These are phyloP conservation scores for Trichoderma harzianum DNA, from an alignment of 2,329 filamentous ascomycete genomes.

Conservation along the genomic window DNA sequence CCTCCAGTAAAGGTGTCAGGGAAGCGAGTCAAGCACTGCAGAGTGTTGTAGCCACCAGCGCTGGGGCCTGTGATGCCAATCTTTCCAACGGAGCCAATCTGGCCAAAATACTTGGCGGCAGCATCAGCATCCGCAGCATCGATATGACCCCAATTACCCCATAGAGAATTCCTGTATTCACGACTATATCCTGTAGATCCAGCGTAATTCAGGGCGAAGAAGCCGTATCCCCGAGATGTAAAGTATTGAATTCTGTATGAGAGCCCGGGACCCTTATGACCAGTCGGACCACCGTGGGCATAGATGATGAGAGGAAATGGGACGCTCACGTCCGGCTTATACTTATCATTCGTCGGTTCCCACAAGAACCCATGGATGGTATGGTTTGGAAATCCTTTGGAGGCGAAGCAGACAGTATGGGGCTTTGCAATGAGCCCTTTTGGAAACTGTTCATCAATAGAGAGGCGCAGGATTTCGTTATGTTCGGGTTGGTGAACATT, in stretches of 20 bases:
- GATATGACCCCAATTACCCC: conserved; percentile 48
- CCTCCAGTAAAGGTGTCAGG: conserved; percentile 48
- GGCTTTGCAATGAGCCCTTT: conserved; percentile 36
- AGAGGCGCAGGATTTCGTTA: conserved; percentile 32
- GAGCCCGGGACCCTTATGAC: conserved; percentile 41
- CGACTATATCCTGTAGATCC: conserved; percentile 51
- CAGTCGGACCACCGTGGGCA: conserved; percentile 52
- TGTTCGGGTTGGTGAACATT: conserved; percentile 27
- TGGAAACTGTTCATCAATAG: conserved; percentile 32
- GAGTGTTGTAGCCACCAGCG: conserved; percentile 52
- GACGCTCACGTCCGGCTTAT: conserved; percentile 33
- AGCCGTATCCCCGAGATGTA: conserved; percentile 52
- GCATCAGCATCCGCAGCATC: conserved; percentile 51
- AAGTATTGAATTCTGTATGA: conserved; percentile 48
- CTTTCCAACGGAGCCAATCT: conserved; percentile 31
- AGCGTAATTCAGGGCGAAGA: conserved; percentile 49
- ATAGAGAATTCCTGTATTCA: conserved; percentile 47
- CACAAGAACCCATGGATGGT: conserved; percentile 46
- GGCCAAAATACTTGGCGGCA: conserved; percentile 41
- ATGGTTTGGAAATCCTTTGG: conserved; percentile 29
- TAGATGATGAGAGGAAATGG: conserved; percentile 49
- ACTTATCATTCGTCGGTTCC: conserved; percentile 47
- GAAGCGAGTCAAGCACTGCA: conserved; percentile 46
- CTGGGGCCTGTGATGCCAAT: conserved; percentile 50
- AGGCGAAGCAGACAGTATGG: conserved; percentile 32